These are phyloP conservation scores for Blastosporella zonata DNA, from an alignment of 1,284 basidiomycete genomes.

Conservation along the genomic window DNA sequence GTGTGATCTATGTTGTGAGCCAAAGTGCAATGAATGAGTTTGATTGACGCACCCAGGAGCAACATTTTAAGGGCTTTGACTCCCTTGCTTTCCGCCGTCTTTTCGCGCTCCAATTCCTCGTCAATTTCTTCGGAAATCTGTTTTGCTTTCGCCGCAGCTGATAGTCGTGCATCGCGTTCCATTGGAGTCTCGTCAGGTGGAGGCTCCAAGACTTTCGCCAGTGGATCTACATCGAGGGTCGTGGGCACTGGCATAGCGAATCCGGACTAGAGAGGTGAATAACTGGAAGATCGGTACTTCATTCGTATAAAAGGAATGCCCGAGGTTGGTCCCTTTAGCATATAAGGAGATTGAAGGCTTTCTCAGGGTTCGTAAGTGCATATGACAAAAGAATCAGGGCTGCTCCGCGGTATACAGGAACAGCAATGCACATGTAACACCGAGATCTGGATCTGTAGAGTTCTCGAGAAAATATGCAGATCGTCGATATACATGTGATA, in stretches of 20 bases:
- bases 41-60: conserved; percentile 52
- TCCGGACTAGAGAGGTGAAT: background rate
- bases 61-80: conserved; percentile 62
- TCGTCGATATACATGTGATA: too few relatives aligned
- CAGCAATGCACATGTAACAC: background rate
- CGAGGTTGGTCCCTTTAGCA: conserved; percentile 1
- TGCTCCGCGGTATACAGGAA: background rate
- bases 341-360: conserved; percentile 6
- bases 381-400: conserved; percentile 17
- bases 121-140: conserved; percentile 67
- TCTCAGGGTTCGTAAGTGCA: conserved; percentile 7
- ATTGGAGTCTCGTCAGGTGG: conserved; percentile 54
- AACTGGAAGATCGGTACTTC: background rate
- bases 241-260: conserved; percentile 14
- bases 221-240: conserved; percentile 44
- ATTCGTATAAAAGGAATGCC: conserved; percentile 9
- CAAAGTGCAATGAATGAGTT: background rate
- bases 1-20: background rate
- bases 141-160: conserved; percentile 57
- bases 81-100: conserved; percentile 46
- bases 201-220: conserved; percentile 48
- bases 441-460: background rate
- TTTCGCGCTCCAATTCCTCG: conserved; percentile 59
- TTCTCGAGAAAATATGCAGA: too few relatives aligned
- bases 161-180: conserved; percentile 48